Percentiles rank a stretch among this genome's conserved stretches.
These are phyloP conservation scores for Didymella exigua DNA, from an alignment of 2,329 filamentous ascomycete genomes.

Conservation along the genomic window DNA sequence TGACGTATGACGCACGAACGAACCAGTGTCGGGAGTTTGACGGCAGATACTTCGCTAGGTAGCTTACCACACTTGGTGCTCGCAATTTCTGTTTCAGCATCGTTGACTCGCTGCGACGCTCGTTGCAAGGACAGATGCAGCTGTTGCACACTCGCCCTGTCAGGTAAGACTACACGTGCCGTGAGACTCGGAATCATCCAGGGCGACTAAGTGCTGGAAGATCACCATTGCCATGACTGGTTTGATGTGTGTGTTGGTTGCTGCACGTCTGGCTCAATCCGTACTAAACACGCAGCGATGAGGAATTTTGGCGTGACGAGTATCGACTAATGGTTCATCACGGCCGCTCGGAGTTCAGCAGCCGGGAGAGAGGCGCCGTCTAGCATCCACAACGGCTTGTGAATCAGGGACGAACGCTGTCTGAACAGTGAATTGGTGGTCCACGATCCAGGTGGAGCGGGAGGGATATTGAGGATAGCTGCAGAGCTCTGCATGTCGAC, in stretches of 20 bases:
- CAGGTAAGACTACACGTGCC: constrained; percentile 31
- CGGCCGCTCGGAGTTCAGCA: constrained; percentile 25
- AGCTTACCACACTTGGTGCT: constrained; percentile 20
- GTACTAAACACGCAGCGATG: constrained; percentile 29
- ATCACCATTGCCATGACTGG: constrained; percentile 27
- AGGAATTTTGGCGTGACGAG: constrained; percentile 33
- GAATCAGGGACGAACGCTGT: constrained; percentile 17
- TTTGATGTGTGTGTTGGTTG: constrained; percentile 29
- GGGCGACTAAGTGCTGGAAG: constrained; percentile 18
- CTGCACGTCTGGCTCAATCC: constrained; percentile 41
- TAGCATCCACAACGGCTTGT: constrained; percentile 20
- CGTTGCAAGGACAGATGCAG: constrained; percentile 7
- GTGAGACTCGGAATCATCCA: constrained; percentile 27
- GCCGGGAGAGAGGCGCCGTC: constrained; percentile 27
- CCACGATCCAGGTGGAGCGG: constrained; percentile 5
- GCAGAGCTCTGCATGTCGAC: constrained; percentile 16
- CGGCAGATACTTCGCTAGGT: constrained; percentile 14
- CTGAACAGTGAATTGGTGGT: constrained; percentile 7
- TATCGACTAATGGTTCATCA: constrained; percentile 33
- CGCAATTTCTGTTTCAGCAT: constrained; percentile 32
- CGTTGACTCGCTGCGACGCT: constrained; percentile 4
- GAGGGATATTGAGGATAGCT: constrained; percentile 13
- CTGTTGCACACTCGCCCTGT: constrained; percentile 12
- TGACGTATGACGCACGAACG: constrained; percentile 32
- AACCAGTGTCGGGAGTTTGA: constrained; percentile 11